Conservation (phyloP, 2,329 filamentous ascomycete species). For the Aspergillus caelatus region DNA sequence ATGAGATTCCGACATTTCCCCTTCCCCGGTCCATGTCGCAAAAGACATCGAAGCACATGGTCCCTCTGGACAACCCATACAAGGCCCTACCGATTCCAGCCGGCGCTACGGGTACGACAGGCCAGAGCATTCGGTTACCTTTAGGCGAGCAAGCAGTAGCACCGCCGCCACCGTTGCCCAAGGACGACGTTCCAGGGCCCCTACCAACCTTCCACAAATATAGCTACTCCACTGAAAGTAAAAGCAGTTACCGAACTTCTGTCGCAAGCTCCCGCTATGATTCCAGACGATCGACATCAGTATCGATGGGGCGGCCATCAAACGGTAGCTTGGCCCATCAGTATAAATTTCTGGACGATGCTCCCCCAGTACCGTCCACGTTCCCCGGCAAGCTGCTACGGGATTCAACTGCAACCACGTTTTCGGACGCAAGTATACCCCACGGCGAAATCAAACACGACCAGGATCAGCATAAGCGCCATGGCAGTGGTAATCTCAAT, state of each 20-base stretch:
- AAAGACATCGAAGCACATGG: conserved; percentile 26
- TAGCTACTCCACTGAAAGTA: conserved; percentile 36
- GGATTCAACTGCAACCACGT: conserved; percentile 17
- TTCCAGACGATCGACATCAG: conserved; percentile 35
- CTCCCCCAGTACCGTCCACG: conserved; percentile 35
- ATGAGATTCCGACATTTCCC: conserved; percentile 58
- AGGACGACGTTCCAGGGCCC: conserved; percentile 8
- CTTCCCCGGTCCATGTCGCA: conserved; percentile 37
- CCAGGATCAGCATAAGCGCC: conserved; percentile 26
- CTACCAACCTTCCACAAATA: conserved; percentile 21
- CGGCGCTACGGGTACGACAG: conserved; percentile 4
- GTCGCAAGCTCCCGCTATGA: conserved; percentile 43
- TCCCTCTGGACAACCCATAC: conserved; percentile 21
- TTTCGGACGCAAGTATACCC: conserved; percentile 29
- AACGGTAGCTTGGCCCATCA: conserved; percentile 34
- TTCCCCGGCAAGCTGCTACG: conserved; percentile 23
- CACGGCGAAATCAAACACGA: conserved; percentile 25
- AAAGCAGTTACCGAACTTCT: conserved; percentile 45
- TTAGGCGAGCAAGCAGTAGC: conserved; percentile 16
- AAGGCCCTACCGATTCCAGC: conserved; percentile 25
- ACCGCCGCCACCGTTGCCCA: conserved; percentile 19
- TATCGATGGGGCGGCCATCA: conserved; percentile 35
- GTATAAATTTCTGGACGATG: conserved; percentile 35
- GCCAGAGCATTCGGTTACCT: conserved; percentile 13
- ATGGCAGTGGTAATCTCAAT: conserved; percentile 34